These are phyloP conservation scores for Kwoniella dendrophila DNA, from an alignment of 768 basidiomycete species.

Conservation along the genomic window DNA sequence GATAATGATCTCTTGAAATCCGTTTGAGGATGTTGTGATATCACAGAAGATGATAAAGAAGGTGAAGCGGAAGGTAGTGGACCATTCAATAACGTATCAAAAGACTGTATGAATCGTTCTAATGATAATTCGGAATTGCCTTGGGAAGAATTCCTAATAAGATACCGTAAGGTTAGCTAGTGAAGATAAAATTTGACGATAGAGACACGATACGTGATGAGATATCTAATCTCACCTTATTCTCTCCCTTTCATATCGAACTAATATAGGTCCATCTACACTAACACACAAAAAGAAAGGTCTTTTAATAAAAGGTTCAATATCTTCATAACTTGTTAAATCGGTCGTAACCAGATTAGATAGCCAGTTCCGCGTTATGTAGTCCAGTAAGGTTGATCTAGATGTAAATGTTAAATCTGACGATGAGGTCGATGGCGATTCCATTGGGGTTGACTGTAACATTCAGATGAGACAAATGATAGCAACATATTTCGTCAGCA, in stretches of 20 bases:
- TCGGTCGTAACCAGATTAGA: conserved; percentile 76
- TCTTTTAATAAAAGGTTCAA: conserved; percentile 74
- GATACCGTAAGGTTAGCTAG: not conserved
- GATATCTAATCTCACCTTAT: conserved; percentile 59
- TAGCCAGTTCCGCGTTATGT: conserved; percentile 80
- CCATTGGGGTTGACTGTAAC: not conserved
- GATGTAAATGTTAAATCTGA: conserved; percentile 59
- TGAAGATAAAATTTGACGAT: not conserved
- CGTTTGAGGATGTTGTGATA: conserved; percentile 31
- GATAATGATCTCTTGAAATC: conserved; percentile 43
- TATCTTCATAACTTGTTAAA: conserved; percentile 62
- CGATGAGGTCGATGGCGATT: not conserved
- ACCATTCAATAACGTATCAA: conserved; percentile 64
- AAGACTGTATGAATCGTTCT: conserved; percentile 71
- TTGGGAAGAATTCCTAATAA: not conserved
- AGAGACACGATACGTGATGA: too few relatives aligned
- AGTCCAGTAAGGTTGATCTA: conserved; percentile 65
- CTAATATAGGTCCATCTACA: conserved; percentile 77
- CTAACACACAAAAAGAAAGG: conserved; percentile 86
- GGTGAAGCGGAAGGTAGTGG: conserved; percentile 23
- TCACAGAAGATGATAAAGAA: conserved; percentile 18
- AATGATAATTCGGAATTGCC: conserved; percentile 55
- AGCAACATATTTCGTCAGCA: not conserved
- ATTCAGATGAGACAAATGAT: not conserved
- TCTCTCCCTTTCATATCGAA: conserved; percentile 67